Conservation (phyloP, 352 stramenopile species). For the Achlya hypogyna region DNA sequence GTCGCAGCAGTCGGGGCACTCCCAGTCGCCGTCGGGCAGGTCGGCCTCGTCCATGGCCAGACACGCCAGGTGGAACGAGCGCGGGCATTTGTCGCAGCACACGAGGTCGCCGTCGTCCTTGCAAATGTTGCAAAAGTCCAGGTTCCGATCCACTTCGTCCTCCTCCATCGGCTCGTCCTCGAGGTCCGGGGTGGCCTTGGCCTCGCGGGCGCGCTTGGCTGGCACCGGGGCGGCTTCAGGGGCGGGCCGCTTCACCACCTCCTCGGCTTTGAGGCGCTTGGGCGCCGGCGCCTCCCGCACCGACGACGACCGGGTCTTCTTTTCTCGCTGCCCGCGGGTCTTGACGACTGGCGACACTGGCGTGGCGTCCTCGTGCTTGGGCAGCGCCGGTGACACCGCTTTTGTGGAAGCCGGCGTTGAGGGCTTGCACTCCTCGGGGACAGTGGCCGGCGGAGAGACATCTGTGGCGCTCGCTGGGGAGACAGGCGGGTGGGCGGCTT, state of each 20-base stretch:
- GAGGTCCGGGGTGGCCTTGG: neutral
- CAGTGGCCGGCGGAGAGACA: no score
- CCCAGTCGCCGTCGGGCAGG: conserved; percentile 70
- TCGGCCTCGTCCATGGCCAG: conserved; percentile 59
- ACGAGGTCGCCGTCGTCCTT: conserved; percentile 71
- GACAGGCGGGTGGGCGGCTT: no score
- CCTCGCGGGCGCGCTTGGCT: neutral
- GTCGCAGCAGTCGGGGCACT: conserved; percentile 54
- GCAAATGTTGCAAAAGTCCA: conserved; percentile 84
- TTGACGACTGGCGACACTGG: no score
- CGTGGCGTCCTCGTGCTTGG: no score
- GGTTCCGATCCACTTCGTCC: conserved; percentile 60
- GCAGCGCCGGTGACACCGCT: no score
- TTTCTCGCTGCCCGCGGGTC: neutral
- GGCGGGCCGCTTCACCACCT: neutral
- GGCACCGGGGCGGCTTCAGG: neutral
- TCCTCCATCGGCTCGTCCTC: conserved; percentile 18
- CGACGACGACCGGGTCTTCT: neutral
- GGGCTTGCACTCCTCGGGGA: no score
- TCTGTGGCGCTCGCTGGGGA: no score
- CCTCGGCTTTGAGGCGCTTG: neutral
- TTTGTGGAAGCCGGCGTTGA: no score
- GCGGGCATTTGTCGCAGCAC: conserved; percentile 86
- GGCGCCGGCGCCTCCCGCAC: neutral
- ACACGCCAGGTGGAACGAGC: conserved; percentile 87